Conservation (phyloP, 805 yeast genomes). For the Wickerhamiella domercqiae region DNA sequence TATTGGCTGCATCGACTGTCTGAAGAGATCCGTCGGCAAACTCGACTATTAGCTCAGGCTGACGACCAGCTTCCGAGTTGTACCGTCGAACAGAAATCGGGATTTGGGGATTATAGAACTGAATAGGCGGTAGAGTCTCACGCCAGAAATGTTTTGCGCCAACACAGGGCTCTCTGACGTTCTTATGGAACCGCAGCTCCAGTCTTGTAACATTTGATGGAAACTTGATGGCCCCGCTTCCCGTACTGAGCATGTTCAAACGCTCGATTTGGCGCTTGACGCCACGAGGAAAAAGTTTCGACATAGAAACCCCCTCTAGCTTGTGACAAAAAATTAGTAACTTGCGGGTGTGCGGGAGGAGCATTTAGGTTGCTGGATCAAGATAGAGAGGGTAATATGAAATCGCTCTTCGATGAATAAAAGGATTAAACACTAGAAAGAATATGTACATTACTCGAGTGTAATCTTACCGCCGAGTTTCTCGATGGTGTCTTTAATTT, state of each 20-base stretch:
- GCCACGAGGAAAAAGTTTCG: slow-evolving; percentile 17
- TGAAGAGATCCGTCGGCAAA: slow-evolving; percentile 27
- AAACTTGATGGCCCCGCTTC: slow-evolving; percentile 21
- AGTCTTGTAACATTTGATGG: slow-evolving; percentile 16
- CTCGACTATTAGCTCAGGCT: slow-evolving; percentile 29
- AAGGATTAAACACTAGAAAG: too few species aligned
- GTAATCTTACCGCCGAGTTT: slow-evolving; percentile 86
- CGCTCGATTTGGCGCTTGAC: slow-evolving; percentile 17
- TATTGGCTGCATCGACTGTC: slow-evolving; percentile 39
- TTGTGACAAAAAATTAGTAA: too few species aligned
- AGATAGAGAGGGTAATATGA: too few species aligned
- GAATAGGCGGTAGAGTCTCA: slow-evolving; percentile 54
- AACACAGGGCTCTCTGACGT: slow-evolving; percentile 8
- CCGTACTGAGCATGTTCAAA: slow-evolving; percentile 19
- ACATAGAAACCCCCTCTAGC: too few species aligned
- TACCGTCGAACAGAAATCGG: slow-evolving; percentile 48
- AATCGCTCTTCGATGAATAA: too few species aligned
- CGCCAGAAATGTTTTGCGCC: slow-evolving; percentile 53
- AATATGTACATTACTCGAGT: slow-evolving; percentile 44
- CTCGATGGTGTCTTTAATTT: slow-evolving; percentile 84
- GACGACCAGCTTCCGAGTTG: slow-evolving; percentile 29
- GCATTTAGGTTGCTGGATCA: too few species aligned
- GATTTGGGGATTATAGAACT: slow-evolving; percentile 66
- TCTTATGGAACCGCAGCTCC: slow-evolving; percentile 16
- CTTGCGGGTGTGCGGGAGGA: too few species aligned